A percentile compares a stretch with the other conserved stretches of the same genome.
Evolutionary conservation across 2,329 filamentous ascomycete species (phyloP).

Genomic region (Hymenoscyphus infarciens): DNA sequence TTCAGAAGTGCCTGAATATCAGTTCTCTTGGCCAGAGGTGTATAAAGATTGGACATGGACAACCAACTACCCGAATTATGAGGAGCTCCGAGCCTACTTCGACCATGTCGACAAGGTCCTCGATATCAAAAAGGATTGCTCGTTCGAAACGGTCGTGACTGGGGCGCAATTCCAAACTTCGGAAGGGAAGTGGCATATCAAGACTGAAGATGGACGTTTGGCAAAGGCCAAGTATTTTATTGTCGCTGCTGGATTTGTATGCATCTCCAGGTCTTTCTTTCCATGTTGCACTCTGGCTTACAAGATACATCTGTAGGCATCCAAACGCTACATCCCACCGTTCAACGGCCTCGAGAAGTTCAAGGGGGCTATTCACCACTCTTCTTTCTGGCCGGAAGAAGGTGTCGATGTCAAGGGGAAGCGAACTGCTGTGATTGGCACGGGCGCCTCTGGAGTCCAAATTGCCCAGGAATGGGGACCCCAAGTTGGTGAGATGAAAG

Average conservation of each 20-base stretch:
- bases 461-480: slow-evolving; percentile 57
- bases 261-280: too few species aligned
- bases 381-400: slow-evolving; percentile 51
- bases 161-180: slow-evolving; percentile 14
- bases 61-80: slow-evolving; percentile 47
- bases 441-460: slow-evolving; percentile 54
- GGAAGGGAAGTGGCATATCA: slow-evolving; percentile 17
- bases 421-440: slow-evolving; percentile 52
- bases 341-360: too few species aligned
- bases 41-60: slow-evolving; percentile 56
- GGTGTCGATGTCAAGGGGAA: slow-evolving; percentile 49
- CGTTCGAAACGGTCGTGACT: slow-evolving; percentile 17
- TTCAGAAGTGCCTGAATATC: slow-evolving; percentile 20
- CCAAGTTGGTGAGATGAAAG: slow-evolving; percentile 47
- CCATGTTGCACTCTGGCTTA: too few species aligned
- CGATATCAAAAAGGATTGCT: slow-evolving; percentile 45
- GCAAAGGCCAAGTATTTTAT: slow-evolving; percentile 21
- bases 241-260: too few species aligned
- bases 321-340: too few species aligned
- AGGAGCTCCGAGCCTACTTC: slow-evolving; percentile 56
- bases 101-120: slow-evolving; percentile 54
- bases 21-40: slow-evolving; percentile 31
- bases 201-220: slow-evolving; percentile 16
- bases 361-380: slow-evolving; percentile 48
- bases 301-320: too few species aligned